These are phyloP conservation scores for Penicillium decumbens DNA, from an alignment of 2,329 filamentous ascomycete species.

Conservation along the genomic window DNA sequence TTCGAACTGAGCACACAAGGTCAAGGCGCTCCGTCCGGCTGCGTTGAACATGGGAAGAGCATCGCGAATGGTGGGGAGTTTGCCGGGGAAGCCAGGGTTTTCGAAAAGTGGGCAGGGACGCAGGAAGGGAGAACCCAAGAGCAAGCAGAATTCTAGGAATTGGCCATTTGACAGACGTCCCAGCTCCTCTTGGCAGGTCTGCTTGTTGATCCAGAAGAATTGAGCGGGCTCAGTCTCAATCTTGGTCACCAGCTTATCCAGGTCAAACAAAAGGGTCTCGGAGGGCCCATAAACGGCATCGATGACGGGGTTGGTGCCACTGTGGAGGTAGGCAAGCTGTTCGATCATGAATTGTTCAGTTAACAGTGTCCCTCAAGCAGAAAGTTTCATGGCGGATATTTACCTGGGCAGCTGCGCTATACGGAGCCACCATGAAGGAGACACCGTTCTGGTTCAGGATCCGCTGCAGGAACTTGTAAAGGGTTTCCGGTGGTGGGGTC, in stretches of 20 bases:
- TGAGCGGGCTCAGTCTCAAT: conserved; percentile 55
- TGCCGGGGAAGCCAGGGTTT: conserved; percentile 54
- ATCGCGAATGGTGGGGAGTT: conserved; percentile 61
- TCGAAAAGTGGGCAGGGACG: conserved; percentile 73
- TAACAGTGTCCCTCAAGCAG: neutral
- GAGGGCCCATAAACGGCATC: conserved; percentile 78
- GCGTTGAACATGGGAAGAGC: conserved; percentile 71
- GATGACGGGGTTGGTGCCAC: conserved; percentile 61
- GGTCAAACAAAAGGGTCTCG: conserved; percentile 79
- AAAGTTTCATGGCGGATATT: conserved; percentile 17
- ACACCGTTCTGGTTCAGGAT: conserved; percentile 66
- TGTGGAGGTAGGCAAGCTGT: conserved; percentile 68
- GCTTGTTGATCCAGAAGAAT: conserved; percentile 62
- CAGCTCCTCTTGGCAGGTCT: conserved; percentile 66
- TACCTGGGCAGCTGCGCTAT: conserved; percentile 82
- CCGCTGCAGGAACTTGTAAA: conserved; percentile 71
- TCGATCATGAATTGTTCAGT: conserved; percentile 5
- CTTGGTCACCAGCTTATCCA: conserved; percentile 66
- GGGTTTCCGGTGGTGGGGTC: conserved; percentile 64
- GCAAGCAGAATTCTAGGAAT: conserved; percentile 77
- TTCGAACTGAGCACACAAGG: conserved; percentile 70
- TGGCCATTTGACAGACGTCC: conserved; percentile 61
- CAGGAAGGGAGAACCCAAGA: conserved; percentile 77
- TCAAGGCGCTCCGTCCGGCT: conserved; percentile 63
- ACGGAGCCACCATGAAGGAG: conserved; percentile 78